phyloP scores from a whole-genome alignment of 768 basidiomycete genomes.

The Neoboletus brunneissimus region DNA sequence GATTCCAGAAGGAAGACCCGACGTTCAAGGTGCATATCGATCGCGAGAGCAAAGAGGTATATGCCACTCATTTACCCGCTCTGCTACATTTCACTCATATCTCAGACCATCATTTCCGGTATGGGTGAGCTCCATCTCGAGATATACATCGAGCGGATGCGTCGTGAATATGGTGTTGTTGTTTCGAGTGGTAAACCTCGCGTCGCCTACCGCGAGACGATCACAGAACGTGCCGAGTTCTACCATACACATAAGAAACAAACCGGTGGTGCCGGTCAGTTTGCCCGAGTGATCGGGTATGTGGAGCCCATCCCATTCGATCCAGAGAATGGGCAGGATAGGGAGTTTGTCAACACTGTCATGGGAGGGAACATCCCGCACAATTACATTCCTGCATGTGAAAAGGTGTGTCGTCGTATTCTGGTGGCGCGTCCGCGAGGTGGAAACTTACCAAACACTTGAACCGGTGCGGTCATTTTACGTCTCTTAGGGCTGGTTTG shows the following conservation, averaged over 20 bases:
- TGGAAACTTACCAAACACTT: background rate
- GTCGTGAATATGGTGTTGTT: constrained; percentile 92
- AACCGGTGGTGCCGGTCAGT: constrained; percentile 95
- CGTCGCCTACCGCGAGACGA: constrained; percentile 95
- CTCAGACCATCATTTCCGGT: constrained; percentile 94
- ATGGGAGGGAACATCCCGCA: constrained; percentile 91
- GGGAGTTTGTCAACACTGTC: constrained; percentile 80
- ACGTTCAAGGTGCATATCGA: constrained; percentile 98
- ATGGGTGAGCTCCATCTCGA: constrained; percentile 99
- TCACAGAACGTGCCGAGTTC: constrained; percentile 80
- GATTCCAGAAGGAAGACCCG: constrained; percentile 98
- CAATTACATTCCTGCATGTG: constrained; percentile 90
- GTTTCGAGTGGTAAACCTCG: constrained; percentile 94
- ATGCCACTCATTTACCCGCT: background rate
- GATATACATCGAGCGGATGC: constrained; percentile 99
- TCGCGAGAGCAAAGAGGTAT: constrained; percentile 87
- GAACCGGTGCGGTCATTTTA: background rate
- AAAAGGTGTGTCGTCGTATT: constrained; percentile 59
- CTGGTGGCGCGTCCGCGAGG: background rate
- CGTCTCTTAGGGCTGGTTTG: constrained; percentile 77
- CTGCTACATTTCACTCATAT: background rate
- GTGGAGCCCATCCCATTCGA: constrained; percentile 85
- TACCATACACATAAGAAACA: constrained; percentile 97
- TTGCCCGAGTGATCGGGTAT: constrained; percentile 85
- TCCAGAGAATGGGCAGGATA: constrained; percentile 76